Base-by-base conservation (phyloP, 2,329 filamentous ascomycete species). In the Lasiodiplodia hormozganensis region DNA sequence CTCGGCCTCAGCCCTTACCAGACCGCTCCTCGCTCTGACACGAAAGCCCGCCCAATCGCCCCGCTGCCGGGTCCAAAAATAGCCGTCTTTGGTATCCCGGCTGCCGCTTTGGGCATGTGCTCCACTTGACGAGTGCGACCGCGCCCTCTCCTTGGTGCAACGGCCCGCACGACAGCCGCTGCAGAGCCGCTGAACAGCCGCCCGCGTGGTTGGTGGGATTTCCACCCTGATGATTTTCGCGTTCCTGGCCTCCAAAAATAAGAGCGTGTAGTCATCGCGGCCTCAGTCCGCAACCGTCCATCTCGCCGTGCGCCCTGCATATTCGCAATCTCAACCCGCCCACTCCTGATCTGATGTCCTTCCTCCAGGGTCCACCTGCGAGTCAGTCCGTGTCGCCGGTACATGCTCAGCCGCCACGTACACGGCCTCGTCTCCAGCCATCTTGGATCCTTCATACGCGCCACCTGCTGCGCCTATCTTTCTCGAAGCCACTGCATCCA, bases 11-110 rank as follows among this genome's bases (percentile, higher is more conserved):
- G 38, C 58, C 58, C 58, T 62, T 25, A 18, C 25, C 58, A 62
- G 58, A 62, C 58, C 58, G 58, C 58, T 21, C 18, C 52, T 28
- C 34, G 54, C 54, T 38, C 54, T 57, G 43, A 51, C 60, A 38
- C 60, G 28, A 52, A 25, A 49, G 8, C 28, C 14, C 43, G 58
- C 40, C 40, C 40, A 51, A 51, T 51, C 40, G 43, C 40, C 49
- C 49, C 40, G 40, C n/a, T 51, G 40, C 57, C 57, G 58, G 16
- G 40, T 28, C 60, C 60, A 52, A 64, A 64, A 64, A 64, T 64
- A 64, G 47, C 47, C 43, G n/a, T 25, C n/a, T 38, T 62, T 23
- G 60, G 60, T 6, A 38, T 52, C 31, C 16, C 12, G 60, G 6
- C 40, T 52, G 47, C 60, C 28, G 28, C 60, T 52, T 64, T 2